A percentile compares a stretch with the other conserved stretches of the same genome.
These are phyloP conservation scores for Psilocybe sp. DNA, from an alignment of 768 basidiomycete species.

Conservation along the genomic window DNA sequence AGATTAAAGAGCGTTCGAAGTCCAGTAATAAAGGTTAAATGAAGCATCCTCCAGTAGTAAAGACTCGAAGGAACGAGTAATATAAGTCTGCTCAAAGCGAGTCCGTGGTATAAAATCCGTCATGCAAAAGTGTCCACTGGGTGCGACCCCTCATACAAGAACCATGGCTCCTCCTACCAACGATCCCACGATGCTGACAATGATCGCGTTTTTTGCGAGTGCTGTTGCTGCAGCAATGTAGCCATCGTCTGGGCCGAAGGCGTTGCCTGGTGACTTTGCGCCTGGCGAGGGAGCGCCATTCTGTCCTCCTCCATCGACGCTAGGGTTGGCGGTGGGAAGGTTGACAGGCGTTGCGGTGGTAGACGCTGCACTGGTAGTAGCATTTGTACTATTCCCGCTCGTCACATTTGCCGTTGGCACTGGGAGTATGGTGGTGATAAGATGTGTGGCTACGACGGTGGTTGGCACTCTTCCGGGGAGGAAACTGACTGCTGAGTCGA, in stretches of 20 bases:
- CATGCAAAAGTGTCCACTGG: constrained; percentile 8
- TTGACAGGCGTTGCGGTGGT: constrained; percentile 30
- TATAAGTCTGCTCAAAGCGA: constrained; percentile 11
- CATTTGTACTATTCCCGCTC: constrained; percentile 16
- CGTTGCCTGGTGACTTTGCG: constrained; percentile 40
- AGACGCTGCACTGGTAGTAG: constrained; percentile 30
- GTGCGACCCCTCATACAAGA: constrained; percentile 31
- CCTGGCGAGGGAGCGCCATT: constrained; percentile 65
- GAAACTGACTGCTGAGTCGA: constrained; percentile 33
- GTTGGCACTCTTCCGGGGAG: constrained; percentile 38
- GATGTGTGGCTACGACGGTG: constrained; percentile 37
- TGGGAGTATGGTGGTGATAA: constrained; percentile 44
- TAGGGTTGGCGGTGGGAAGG: constrained; percentile 59
- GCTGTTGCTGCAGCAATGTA: constrained; percentile 58
- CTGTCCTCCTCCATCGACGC: constrained; percentile 51
- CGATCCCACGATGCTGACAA: constrained; percentile 43
- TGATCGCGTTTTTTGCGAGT: constrained; percentile 41
- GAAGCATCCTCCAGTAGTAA: constrained; percentile 11
- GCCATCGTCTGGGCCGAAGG: constrained; percentile 65
- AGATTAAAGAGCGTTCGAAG: constrained; percentile 1
- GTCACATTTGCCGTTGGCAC: constrained; percentile 15
- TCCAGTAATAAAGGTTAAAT: constrained; percentile 2
- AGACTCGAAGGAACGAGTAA: constrained; percentile 8
- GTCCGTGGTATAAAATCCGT: constrained; percentile 16
- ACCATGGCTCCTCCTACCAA: constrained; percentile 48